A percentile compares a stretch with the other conserved stretches of the same genome.
These are phyloP conservation scores for Rhynchospora breviuscula DNA, from an alignment of 176 grass and related monocot species.

Conservation along the genomic window DNA sequence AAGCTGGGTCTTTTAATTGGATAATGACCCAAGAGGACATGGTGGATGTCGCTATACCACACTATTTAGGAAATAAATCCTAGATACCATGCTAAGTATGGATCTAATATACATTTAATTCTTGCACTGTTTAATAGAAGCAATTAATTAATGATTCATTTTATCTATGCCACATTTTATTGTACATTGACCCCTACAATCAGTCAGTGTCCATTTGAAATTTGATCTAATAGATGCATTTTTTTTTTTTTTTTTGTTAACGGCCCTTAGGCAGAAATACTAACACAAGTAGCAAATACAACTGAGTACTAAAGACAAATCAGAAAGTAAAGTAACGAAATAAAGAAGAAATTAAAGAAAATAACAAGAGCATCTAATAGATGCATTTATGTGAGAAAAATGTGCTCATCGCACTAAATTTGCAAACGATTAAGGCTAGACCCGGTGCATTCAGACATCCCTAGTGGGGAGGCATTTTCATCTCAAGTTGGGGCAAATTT, in stretches of 20 bases:
- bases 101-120: neutral
- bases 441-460: neutral
- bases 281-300: too few relatives aligned
- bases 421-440: neutral
- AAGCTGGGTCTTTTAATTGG: slow-evolving; percentile 14
- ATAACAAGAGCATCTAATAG: too few relatives aligned
- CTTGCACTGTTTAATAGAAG: neutral
- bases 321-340: too few relatives aligned
- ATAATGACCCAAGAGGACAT: slow-evolving; percentile 1
- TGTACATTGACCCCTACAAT: neutral
- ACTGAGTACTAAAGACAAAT: too few relatives aligned
- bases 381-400: neutral
- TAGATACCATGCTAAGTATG: neutral
- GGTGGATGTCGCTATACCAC: slow-evolving; percentile 18
- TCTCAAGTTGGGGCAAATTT: neutral
- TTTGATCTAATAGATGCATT: neutral
- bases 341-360: too few relatives aligned
- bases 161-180: neutral
- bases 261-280: too few relatives aligned
- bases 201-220: neutral
- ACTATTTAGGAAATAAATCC: neutral
- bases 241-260: too few relatives aligned
- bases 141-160: neutral
- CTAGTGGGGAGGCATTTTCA: neutral
- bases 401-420: neutral